Base-by-base conservation (phyloP, 2,329 filamentous ascomycete species). In the Alternaria atra region DNA sequence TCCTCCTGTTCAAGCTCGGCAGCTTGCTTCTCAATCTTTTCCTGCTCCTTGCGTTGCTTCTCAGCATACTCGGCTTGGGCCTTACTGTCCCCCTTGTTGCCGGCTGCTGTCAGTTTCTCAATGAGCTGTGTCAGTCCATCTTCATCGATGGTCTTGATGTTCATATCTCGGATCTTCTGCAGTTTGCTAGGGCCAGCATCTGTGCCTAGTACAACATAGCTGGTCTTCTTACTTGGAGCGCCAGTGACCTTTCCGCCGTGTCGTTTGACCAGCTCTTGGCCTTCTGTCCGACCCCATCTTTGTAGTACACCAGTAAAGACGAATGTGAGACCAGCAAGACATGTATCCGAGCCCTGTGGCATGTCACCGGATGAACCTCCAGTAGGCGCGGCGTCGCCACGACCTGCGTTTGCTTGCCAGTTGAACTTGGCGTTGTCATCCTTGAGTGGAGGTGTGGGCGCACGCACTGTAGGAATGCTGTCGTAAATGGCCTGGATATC, bases 141-240 rank as follows among this genome's bases (percentile, higher is more conserved):
- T 76, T 99, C 96, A 70, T 97, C 90, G 73, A 99, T 97, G 0
- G 94, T 96, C 78, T 93, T 97, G 76, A 98, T 88, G 0, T 88
- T 88, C 70, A 91, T 83, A 20, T 92, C 86, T 58, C 87, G 85
- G 68, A 99, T 98, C 68, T 94, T 97, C 67, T 90, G 84, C 40
- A 99, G 84, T 77, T 99, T 99, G 79, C 91, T 96, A 1, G 95
- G 95, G 0, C 95, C 95, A 25, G 96, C 95, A 77, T 98, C 95
- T 27, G 86, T 86, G 43, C 95, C 95, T 3, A 99, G 85, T 15
- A 99, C 92, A 46, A 99, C 93, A 74, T 93, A 99, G 73, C 87
- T 95, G 0, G 96, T 99, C 80, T 97, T 98, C 73, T 90, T 91
- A 75, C 94, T 98, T 20, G 96, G 95, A 5, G 88, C 90, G 9